Conservation (phyloP, 2,329 filamentous ascomycete genomes). For the Pseudogymnoascus sp. region DNA sequence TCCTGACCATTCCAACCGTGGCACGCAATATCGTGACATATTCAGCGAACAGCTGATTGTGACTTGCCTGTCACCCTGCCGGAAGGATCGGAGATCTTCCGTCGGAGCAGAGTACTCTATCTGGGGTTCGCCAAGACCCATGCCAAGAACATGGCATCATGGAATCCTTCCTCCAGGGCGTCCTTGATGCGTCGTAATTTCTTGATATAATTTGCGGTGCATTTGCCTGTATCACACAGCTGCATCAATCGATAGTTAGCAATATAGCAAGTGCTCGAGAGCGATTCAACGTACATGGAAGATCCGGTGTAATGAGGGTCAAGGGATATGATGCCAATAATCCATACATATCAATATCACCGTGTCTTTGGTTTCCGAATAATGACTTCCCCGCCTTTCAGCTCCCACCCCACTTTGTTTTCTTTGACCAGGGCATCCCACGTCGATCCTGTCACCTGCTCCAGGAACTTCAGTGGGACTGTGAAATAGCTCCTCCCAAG, state of each 20-base stretch:
- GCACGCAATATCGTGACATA: conserved; percentile 2
- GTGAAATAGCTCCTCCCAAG: conserved; percentile 73
- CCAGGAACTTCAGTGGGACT: conserved; percentile 61
- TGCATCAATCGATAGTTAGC: background rate
- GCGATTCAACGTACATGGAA: background rate
- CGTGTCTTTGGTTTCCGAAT: conserved; percentile 56
- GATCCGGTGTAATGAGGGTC: background rate
- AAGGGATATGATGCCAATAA: background rate
- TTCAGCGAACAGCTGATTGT: background rate
- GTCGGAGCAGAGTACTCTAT: background rate
- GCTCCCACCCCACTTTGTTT: conserved; percentile 77
- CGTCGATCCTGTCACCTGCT: conserved; percentile 55
- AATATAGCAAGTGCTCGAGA: background rate
- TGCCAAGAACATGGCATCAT: background rate
- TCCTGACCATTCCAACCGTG: background rate
- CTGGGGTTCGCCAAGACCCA: background rate
- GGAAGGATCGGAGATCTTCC: background rate
- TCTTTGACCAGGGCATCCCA: conserved; percentile 64
- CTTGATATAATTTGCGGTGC: background rate
- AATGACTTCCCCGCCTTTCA: conserved; percentile 64
- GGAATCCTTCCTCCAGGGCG: background rate
- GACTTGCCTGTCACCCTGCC: background rate
- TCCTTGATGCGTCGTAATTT: background rate
- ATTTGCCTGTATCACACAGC: background rate
- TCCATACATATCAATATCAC: conserved; percentile 20